These are phyloP conservation scores for Plasmodium ovale DNA, from an alignment of 169 alveolate species.

Conservation along the genomic window DNA sequence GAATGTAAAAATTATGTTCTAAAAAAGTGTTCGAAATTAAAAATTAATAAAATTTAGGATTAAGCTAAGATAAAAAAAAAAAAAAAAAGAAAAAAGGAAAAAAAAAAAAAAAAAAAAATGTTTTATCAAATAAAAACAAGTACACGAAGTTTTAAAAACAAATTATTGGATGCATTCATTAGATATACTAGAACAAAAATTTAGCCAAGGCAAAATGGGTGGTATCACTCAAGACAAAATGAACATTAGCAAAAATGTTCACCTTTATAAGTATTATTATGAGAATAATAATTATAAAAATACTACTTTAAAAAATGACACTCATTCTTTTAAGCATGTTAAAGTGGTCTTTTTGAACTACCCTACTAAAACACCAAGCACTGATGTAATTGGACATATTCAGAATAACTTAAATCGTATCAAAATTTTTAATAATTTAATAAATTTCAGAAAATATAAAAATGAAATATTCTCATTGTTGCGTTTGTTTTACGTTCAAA, in stretches of 20 bases:
- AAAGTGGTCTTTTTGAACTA: background rate
- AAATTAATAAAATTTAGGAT: background rate
- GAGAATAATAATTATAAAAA: constrained; percentile 2
- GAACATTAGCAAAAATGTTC: constrained; percentile 13
- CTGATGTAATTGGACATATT: background rate
- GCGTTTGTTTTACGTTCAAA: constrained; percentile 1
- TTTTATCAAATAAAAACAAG: constrained; percentile 29
- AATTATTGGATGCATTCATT: constrained; percentile 8
- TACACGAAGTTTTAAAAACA: constrained; percentile 23
- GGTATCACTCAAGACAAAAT: constrained; percentile 26
- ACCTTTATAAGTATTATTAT: constrained; percentile 20
- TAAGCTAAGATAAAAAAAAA: constrained; percentile 7
- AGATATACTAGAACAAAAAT: constrained; percentile 27
- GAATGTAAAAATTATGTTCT: background rate
- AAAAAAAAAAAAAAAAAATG: constrained; percentile 21
- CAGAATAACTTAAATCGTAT: background rate
- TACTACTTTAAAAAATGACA: constrained; percentile 9
- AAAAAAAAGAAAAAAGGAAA: background rate
- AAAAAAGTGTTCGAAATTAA: background rate
- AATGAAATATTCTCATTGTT: background rate
- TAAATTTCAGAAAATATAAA: constrained; percentile 17
- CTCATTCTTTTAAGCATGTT: constrained; percentile 4
- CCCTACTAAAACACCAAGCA: background rate
- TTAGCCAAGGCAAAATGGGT: background rate
- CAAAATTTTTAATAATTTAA: constrained; percentile 8